phyloP scores from a whole-genome alignment of 2,329 filamentous ascomycete species.

The Thielaviopsis populi region DNA sequence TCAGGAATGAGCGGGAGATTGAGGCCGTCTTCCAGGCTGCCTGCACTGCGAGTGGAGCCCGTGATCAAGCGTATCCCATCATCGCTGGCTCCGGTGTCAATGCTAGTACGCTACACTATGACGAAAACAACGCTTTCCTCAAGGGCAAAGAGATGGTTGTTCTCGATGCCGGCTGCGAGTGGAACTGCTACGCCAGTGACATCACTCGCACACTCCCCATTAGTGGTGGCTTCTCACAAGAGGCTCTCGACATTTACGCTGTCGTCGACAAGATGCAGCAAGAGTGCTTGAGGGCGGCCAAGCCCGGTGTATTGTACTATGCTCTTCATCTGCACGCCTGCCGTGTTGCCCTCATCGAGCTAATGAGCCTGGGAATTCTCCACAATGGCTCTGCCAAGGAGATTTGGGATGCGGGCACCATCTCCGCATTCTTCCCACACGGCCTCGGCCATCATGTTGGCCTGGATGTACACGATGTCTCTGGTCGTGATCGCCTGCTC shows the following conservation, averaged over 20 bases:
- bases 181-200: conserved; percentile 71
- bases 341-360: conserved; percentile 52
- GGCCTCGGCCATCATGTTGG: conserved; percentile 51
- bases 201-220: conserved; percentile 81
- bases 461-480: conserved; percentile 48
- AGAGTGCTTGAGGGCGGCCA: conserved; percentile 52
- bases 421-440: conserved; percentile 50
- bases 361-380: conserved; percentile 59
- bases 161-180: conserved; percentile 80
- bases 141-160: conserved; percentile 57
- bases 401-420: conserved; percentile 36
- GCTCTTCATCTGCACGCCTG: conserved; percentile 61
- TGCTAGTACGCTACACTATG: conserved; percentile 76
- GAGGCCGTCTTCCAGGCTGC: conserved; percentile 61
- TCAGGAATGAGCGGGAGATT: conserved; percentile 67
- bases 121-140: conserved; percentile 60
- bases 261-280: conserved; percentile 71
- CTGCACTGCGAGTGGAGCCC: conserved; percentile 58
- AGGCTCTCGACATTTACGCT: conserved; percentile 58
- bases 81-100: conserved; percentile 78
- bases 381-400: conserved; percentile 44
- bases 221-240: conserved; percentile 48
- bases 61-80: conserved; percentile 70
- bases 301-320: conserved; percentile 54
- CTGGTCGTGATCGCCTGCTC: conserved; percentile 28